Evolutionary conservation across 352 stramenopile genomes (phyloP).

Genomic region (Paralagenidium karlingii): DNA sequence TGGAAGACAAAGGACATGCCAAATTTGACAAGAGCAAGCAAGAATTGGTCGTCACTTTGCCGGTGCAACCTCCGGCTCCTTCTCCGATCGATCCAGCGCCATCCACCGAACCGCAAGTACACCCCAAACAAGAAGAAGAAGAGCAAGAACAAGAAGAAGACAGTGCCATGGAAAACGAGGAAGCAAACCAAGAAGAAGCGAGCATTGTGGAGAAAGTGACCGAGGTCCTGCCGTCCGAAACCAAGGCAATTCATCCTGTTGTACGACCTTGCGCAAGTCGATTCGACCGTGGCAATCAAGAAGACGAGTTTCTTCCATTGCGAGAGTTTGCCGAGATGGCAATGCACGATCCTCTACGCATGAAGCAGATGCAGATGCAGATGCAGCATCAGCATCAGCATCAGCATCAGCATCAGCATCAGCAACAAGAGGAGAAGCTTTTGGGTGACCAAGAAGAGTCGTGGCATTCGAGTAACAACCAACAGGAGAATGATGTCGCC

Average conservation of each 20-base stretch:
- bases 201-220: conserved; percentile 1
- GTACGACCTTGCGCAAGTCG: not conserved
- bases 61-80: conserved; percentile 40
- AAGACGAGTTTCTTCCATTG: conserved; percentile 43
- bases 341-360: conserved; percentile 28
- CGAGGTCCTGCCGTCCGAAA: not conserved
- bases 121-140: conserved; percentile 24
- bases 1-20: conserved; percentile 62
- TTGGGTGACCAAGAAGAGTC: too few relatives aligned
- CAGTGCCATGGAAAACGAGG: conserved; percentile 4
- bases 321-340: conserved; percentile 58
- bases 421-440: not conserved
- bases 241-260: too few relatives aligned
- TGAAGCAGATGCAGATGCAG: not conserved
- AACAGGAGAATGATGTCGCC: too few relatives aligned
- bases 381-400: not conserved
- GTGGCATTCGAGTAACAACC: too few relatives aligned
- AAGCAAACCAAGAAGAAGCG: conserved; percentile 2
- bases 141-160: conserved; percentile 7
- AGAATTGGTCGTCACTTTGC: conserved; percentile 66
- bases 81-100: conserved; percentile 9
- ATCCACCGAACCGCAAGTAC: conserved; percentile 10
- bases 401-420: not conserved
- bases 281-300: conserved; percentile 1
- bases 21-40: conserved; percentile 75